Percentiles rank a stretch among this genome's conserved stretches.
These are phyloP conservation scores for Arabidopsis hybrid DNA, from an alignment of 441 rosid genomes.

Conservation along the genomic window DNA sequence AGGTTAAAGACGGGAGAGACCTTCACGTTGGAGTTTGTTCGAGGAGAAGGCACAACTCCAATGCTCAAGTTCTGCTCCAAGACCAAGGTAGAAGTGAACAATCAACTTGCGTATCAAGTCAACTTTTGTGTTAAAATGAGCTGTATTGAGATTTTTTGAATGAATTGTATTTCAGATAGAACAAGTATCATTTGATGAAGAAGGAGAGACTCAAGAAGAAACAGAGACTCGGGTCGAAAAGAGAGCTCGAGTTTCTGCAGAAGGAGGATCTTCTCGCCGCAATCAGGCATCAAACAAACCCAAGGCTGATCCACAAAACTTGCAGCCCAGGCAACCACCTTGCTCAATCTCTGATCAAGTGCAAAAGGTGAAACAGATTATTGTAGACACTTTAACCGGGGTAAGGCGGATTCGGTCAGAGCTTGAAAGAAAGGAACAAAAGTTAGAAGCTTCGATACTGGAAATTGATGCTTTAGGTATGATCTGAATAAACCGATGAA, in stretches of 20 bases:
- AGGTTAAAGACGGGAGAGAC: neutral
- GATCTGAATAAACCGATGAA: neutral
- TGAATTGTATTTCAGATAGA: neutral
- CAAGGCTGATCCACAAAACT: neutral
- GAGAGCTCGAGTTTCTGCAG: neutral
- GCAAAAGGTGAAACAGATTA: constrained; percentile 17
- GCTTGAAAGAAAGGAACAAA: constrained; percentile 11
- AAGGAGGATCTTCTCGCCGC: neutral
- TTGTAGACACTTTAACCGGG: neutral
- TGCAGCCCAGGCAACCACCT: constrained; percentile 9
- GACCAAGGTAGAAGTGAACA: neutral
- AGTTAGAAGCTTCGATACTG: neutral
- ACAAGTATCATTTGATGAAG: neutral
- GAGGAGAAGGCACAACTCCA: neutral
- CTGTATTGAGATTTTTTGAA: neutral
- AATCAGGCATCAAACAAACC: constrained; percentile 1
- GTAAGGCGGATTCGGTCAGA: neutral
- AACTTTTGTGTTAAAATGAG: neutral
- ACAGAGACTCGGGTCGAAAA: neutral
- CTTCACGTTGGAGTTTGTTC: constrained; percentile 1
- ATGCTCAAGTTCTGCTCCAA: constrained; percentile 15
- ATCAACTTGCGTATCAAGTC: neutral
- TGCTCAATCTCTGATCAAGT: neutral
- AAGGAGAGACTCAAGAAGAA: constrained; percentile 2
- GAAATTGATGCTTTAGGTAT: constrained; percentile 19